These are phyloP conservation scores for Phytophthora syringae DNA, from an alignment of 352 stramenopile genomes.

Conservation along the genomic window DNA sequence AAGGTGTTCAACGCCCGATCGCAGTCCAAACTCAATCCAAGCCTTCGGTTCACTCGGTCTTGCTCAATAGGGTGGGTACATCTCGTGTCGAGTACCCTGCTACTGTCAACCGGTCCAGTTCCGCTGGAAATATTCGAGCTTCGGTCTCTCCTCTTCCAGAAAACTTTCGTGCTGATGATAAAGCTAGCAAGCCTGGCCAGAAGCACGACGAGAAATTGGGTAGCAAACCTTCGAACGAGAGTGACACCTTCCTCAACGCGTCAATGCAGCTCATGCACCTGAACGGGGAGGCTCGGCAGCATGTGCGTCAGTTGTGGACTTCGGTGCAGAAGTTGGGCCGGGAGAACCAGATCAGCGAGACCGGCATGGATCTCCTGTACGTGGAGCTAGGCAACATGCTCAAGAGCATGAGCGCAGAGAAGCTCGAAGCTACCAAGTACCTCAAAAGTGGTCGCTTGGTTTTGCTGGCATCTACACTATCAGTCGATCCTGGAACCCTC, in stretches of 20 bases:
- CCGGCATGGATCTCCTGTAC: constrained; percentile 56
- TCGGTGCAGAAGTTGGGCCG: constrained; percentile 60
- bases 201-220: neutral
- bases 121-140: constrained; percentile 32
- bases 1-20: neutral
- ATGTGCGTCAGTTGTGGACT: constrained; percentile 69
- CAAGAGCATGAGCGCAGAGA: constrained; percentile 65
- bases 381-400: constrained; percentile 67
- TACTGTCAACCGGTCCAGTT: constrained; percentile 41
- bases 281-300: constrained; percentile 64
- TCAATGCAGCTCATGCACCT: constrained; percentile 73
- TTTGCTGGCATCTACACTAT: constrained; percentile 48
- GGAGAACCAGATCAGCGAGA: constrained; percentile 56
- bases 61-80: neutral
- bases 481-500: constrained; percentile 12
- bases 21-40: neutral
- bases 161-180: neutral
- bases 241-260: constrained; percentile 58
- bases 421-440: constrained; percentile 50
- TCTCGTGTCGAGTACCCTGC: constrained; percentile 2
- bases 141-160: constrained; percentile 24
- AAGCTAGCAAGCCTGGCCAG: neutral
- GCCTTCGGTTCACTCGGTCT: neutral
- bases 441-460: constrained; percentile 59
- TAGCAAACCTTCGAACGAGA: constrained; percentile 5